Base-by-base conservation (phyloP, 2,329 filamentous ascomycete genomes). In the Rachicladosporium sp. region DNA sequence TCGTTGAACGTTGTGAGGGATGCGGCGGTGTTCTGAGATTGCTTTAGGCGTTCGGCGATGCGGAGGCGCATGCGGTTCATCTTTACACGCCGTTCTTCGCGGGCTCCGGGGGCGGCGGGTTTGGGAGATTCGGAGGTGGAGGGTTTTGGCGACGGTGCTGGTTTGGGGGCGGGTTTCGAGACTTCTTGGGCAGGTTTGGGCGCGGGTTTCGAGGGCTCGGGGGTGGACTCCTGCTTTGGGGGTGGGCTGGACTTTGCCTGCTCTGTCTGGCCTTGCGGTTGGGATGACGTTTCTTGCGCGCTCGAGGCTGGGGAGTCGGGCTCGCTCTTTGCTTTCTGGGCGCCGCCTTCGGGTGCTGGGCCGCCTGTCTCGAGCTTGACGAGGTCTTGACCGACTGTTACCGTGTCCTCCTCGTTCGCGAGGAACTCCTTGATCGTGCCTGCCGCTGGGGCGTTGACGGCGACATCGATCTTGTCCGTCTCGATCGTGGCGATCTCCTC, bases 51-150 rank as follows among this genome's bases (percentile, higher is more conserved):
- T 70, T 98, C 91, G 37, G 91, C 86, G 52, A 96, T 98, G 46
- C 91, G 81, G 45, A 96, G 77, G 50, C 91, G 87, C 91, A 98
- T 98, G 49, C 91, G 86, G 72, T 96, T 96, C 91, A 98, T 98
- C 74, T 98, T 98, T 56, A 96, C 86, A 45, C 87, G 78, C 48
- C 85, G 81, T 70, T 98, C 89, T 52, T 91, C 85, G 42, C 89
- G 82, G 65, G 65, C 82, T 42, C 86, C 86, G 41, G 70, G 61
- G 19, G 64, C 51, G 41, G 62, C 54, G 40, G 41, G 43, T 59
- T 63, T 44, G 54, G 49, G 50, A 11, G 62, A 46, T 32, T 68
- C 61, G 45, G 67, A 64, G 13, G 61, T 55, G 49, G 68, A 58
- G 13, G 60, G 58, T 45, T 64, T 60, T 12, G 62, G 54, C 37